Evolutionary conservation across 306 rosid genomes (phyloP).

Genomic region (Amphicarpaea edgeworthii): DNA sequence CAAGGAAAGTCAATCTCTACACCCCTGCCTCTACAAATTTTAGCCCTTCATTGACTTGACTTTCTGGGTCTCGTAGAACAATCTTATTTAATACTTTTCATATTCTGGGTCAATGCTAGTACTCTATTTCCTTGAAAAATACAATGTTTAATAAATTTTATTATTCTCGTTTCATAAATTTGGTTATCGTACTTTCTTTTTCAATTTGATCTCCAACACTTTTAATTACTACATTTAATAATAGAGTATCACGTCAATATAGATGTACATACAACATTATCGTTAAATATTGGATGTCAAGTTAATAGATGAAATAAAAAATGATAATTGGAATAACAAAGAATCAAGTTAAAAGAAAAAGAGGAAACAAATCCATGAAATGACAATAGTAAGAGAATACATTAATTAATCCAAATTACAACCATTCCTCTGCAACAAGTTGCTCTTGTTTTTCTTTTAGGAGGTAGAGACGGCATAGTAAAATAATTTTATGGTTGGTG

Average conservation of each 20-base stretch:
- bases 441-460: neutral
- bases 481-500: slow-evolving; percentile 34
- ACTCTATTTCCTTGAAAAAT: neutral
- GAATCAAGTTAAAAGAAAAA: neutral
- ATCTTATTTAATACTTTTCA: neutral
- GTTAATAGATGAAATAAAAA: too few relatives aligned
- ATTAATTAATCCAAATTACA: neutral
- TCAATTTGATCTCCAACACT: too few relatives aligned
- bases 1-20: neutral
- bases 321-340: too few relatives aligned
- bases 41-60: neutral
- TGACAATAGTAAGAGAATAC: neutral
- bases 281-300: too few relatives aligned
- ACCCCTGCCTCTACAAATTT: neutral
- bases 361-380: neutral
- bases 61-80: neutral
- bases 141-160: neutral
- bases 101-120: neutral
- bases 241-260: too few relatives aligned
- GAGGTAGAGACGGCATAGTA: neutral
- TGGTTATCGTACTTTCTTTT: too few relatives aligned
- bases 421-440: neutral
- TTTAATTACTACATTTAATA: too few relatives aligned
- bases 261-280: too few relatives aligned
- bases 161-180: neutral